phyloP scores from a whole-genome alignment of 371 early-diverging fungal species.

The Mortierella sp. region DNA sequence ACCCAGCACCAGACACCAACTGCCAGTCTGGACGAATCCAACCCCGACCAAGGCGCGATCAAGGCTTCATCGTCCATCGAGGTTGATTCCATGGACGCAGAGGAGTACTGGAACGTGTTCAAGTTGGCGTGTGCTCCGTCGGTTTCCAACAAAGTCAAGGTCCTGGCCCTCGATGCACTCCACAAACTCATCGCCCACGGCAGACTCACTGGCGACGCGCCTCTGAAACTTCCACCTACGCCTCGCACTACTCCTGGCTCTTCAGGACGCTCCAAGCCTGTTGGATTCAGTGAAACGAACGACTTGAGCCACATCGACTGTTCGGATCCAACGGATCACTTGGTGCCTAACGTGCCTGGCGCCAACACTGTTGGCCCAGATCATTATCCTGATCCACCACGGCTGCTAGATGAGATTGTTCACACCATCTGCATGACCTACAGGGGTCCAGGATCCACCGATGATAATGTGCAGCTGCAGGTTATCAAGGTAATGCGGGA shows the following conservation, averaged over 20 bases:
- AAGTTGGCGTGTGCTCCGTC: conserved; percentile 50
- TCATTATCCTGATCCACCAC: conserved; percentile 46
- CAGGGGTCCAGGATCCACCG: conserved; percentile 63
- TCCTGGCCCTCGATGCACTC: conserved; percentile 46
- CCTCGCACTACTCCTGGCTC: conserved; percentile 25
- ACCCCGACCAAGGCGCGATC: conserved; percentile 17
- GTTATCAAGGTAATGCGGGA: conserved; percentile 66
- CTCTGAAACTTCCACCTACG: conserved; percentile 33
- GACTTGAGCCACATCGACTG: conserved; percentile 53
- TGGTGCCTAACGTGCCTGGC: conserved; percentile 45
- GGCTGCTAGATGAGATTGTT: conserved; percentile 58
- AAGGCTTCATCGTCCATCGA: conserved; percentile 47
- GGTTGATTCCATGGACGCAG: conserved; percentile 45
- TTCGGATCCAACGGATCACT: conserved; percentile 50
- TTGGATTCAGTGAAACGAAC: conserved; percentile 51
- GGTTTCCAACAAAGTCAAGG: conserved; percentile 51
- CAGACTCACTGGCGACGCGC: conserved; percentile 40
- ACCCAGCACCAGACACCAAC: conserved; percentile 20
- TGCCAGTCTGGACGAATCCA: conserved; percentile 28
- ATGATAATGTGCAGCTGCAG: conserved; percentile 76
- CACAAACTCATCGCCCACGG: conserved; percentile 53
- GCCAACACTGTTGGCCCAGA: conserved; percentile 44
- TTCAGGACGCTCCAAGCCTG: conserved; percentile 33
- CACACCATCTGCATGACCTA: conserved; percentile 58
- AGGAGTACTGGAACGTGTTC: conserved; percentile 54